A percentile compares a stretch with the other conserved stretches of the same genome.
phyloP scores from a whole-genome alignment of 2,329 filamentous ascomycete species.

The Phyllosticta citribraziliensis region DNA sequence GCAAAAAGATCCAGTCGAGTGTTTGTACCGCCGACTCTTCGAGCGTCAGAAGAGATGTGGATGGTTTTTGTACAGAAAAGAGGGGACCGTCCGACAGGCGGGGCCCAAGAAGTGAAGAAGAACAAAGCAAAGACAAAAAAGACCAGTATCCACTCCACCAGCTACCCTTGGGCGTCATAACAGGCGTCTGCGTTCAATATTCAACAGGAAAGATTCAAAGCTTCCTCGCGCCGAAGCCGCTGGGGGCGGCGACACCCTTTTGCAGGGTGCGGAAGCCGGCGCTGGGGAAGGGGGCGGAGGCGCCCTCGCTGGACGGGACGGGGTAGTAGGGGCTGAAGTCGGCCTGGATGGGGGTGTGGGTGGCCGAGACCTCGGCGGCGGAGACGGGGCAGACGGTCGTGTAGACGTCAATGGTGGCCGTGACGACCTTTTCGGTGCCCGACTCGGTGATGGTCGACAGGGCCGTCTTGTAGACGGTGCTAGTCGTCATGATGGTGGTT shows the following conservation, averaged over 20 bases:
- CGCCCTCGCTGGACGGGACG: background rate
- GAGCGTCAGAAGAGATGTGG: background rate
- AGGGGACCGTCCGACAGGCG: background rate
- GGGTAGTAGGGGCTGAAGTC: conserved; percentile 8
- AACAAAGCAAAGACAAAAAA: background rate
- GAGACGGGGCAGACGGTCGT: conserved; percentile 13
- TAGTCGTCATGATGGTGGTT: conserved; percentile 10
- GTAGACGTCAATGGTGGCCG: conserved; percentile 16
- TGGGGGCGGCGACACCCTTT: conserved; percentile 8
- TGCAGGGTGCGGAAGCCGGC: conserved; percentile 4
- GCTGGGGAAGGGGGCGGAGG: background rate
- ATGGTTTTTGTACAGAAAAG: background rate
- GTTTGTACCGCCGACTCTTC: no score
- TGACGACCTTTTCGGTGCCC: conserved; percentile 10
- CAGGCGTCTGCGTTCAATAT: background rate
- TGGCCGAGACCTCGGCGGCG: background rate
- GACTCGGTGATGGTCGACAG: conserved; percentile 16
- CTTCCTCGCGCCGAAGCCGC: conserved; percentile 7
- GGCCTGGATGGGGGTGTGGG: conserved; percentile 8
- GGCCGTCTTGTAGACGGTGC: conserved; percentile 14
- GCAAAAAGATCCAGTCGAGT: background rate
- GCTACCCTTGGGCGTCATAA: background rate
- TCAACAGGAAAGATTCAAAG: background rate
- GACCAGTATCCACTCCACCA: background rate
- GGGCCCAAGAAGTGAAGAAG: background rate